Evolutionary conservation across 2,329 filamentous ascomycete species (phyloP).

Genomic region (Talaromyces verruculosus): DNA sequence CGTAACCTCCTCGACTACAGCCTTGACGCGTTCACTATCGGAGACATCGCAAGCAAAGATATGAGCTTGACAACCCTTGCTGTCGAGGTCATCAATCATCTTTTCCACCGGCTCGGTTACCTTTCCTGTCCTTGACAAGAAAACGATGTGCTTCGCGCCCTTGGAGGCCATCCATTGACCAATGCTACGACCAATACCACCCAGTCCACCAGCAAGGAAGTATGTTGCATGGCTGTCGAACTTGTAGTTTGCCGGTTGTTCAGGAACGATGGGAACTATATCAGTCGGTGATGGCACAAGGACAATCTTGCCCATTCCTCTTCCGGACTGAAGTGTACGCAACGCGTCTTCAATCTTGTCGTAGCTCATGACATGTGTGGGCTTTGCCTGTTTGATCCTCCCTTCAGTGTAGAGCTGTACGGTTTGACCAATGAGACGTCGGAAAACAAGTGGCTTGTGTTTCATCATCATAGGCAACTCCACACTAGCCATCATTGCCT

Average conservation of each 20-base stretch:
- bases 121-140: conserved; percentile 32
- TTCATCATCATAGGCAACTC: conserved; percentile 25
- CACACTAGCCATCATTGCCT: conserved; percentile 24
- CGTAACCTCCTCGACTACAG: conserved; percentile 22
- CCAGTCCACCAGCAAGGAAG: conserved; percentile 27
- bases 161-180: conserved; percentile 27
- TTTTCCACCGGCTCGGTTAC: conserved; percentile 23
- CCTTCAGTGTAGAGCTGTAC: conserved; percentile 24
- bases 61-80: conserved; percentile 22
- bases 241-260: conserved; percentile 19
- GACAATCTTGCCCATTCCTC: conserved; percentile 27
- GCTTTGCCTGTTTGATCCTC: conserved; percentile 24
- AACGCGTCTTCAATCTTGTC: conserved; percentile 26
- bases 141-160: conserved; percentile 32
- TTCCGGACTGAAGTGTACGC: conserved; percentile 26
- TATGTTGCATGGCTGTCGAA: conserved; percentile 25
- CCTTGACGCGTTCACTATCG: conserved; percentile 15
- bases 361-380: conserved; percentile 23
- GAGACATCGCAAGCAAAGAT: conserved; percentile 31
- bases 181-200: conserved; percentile 29
- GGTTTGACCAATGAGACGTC: conserved; percentile 22
- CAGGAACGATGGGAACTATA: conserved; percentile 24
- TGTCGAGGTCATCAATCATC: conserved; percentile 25
- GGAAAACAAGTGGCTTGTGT: conserved; percentile 20
- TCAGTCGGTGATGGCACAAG: conserved; percentile 22